A percentile compares a stretch with the other conserved stretches of the same genome.
Conservation (phyloP, 768 basidiomycete genomes). For the Sporobolomyces roseus region DNA sequence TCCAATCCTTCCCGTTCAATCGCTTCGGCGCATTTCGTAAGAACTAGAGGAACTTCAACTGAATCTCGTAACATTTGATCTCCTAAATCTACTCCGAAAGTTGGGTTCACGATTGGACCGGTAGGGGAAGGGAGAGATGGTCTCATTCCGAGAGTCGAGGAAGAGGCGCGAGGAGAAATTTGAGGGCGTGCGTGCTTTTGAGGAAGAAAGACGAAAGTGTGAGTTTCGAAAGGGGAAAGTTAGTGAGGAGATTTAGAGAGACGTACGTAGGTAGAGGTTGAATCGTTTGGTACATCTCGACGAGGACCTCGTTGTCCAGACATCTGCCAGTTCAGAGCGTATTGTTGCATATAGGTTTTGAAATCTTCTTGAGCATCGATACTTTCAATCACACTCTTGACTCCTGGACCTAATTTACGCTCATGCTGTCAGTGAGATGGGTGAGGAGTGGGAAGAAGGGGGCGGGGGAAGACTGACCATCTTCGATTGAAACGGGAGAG, state of each 20-base stretch:
- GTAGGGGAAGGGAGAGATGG: constrained; percentile 18
- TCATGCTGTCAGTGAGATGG: constrained; percentile 2
- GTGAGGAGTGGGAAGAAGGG: too few relatives aligned
- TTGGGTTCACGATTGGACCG: constrained; percentile 53
- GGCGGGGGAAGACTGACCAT: constrained; percentile 52
- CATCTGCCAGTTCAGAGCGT: constrained; percentile 75
- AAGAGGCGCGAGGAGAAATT: constrained; percentile 42
- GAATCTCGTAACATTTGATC: constrained; percentile 91
- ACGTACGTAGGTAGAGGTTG: constrained; percentile 63
- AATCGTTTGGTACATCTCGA: constrained; percentile 70
- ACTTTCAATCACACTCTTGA: constrained; percentile 79
- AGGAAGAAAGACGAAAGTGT: constrained; percentile 43
- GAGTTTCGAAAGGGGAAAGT: not conserved
- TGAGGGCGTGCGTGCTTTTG: constrained; percentile 35
- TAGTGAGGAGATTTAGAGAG: not conserved
- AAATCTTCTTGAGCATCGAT: constrained; percentile 95
- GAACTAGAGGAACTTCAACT: constrained; percentile 78
- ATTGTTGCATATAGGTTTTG: constrained; percentile 95
- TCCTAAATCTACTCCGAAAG: constrained; percentile 85
- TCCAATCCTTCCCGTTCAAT: constrained; percentile 85
- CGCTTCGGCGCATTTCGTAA: constrained; percentile 82
- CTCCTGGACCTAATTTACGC: constrained; percentile 57
- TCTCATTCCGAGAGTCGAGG: too few relatives aligned
- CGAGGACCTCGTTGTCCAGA: constrained; percentile 62
- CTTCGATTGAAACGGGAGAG: constrained; percentile 62